Evolutionary conservation across 768 basidiomycete genomes (phyloP).

Genomic region (Mrakia gelida): DNA sequence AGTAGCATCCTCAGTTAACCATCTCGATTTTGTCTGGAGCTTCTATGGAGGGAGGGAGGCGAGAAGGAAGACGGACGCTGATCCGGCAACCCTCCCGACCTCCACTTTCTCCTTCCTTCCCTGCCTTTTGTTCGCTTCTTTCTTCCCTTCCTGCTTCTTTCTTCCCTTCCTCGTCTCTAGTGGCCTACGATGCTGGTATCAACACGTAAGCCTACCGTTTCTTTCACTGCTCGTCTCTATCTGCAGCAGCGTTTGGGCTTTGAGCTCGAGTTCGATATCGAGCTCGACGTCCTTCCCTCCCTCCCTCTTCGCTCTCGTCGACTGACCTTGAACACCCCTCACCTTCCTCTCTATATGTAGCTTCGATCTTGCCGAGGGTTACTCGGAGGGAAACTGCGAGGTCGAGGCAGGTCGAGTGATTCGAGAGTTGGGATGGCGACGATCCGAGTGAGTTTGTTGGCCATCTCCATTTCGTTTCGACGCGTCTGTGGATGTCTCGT

Average conservation of each 20-base stretch:
- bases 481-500: background rate
- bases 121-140: no score
- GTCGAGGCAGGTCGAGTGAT: conserved; percentile 75
- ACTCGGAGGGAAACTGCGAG: conserved; percentile 53
- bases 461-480: no score
- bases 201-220: background rate
- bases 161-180: background rate
- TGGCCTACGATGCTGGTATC: background rate
- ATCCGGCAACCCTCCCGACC: no score
- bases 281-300: background rate
- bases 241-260: no score
- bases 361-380: conserved; percentile 40
- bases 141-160: background rate
- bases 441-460: conserved; percentile 39
- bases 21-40: background rate
- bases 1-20: background rate
- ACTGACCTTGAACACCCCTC: background rate
- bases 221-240: background rate
- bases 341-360: background rate
- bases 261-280: no score
- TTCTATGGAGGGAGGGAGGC: background rate
- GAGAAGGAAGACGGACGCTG: background rate
- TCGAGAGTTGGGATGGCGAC: conserved; percentile 63
- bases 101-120: background rate
- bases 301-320: background rate